A percentile compares a stretch with the other conserved stretches of the same genome.
phyloP scores from a whole-genome alignment of 768 basidiomycete genomes.

The Panellus pusillus region DNA sequence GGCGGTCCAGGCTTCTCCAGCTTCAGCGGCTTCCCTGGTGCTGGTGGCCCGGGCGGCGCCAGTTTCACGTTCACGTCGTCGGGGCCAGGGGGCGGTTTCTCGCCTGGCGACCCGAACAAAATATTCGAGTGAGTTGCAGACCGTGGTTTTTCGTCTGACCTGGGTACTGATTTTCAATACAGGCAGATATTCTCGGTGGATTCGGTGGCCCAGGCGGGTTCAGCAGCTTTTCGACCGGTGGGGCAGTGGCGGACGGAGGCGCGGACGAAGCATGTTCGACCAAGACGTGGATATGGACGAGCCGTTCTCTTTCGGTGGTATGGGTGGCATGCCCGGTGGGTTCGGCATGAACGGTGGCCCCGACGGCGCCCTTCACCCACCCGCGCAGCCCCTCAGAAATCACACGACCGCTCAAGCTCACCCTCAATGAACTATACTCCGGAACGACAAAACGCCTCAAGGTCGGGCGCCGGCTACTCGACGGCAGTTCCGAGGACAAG shows the following conservation, averaged over 20 bases:
- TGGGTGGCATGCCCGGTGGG: constrained; percentile 45
- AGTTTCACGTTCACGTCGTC: constrained; percentile 59
- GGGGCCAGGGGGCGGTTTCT: constrained; percentile 62
- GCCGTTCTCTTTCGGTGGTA: constrained; percentile 35
- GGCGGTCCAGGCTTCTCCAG: constrained; percentile 37
- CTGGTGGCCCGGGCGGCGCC: constrained; percentile 47
- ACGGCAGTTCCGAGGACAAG: constrained; percentile 81
- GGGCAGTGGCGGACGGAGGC: constrained; percentile 28
- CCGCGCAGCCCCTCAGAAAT: constrained; percentile 54
- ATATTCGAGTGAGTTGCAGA: constrained; percentile 93
- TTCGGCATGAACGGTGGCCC: constrained; percentile 40
- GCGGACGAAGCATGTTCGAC: constrained; percentile 33
- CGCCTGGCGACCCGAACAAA: constrained; percentile 79
- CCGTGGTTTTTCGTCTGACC: no score
- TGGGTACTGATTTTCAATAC: constrained; percentile 6
- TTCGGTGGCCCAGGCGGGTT: constrained; percentile 17
- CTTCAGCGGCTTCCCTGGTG: constrained; percentile 43
- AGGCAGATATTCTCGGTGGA: constrained; percentile 55
- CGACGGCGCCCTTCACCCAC: constrained; percentile 21
- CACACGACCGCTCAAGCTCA: constrained; percentile 78
- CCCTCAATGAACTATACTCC: constrained; percentile 82
- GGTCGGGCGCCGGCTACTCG: constrained; percentile 71
- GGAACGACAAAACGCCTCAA: constrained; percentile 89
- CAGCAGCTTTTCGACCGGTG: constrained; percentile 29
- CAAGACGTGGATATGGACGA: constrained; percentile 52